These are phyloP conservation scores for Hypoxylon trugodes DNA, from an alignment of 495 filamentous ascomycete species.

Conservation along the genomic window DNA sequence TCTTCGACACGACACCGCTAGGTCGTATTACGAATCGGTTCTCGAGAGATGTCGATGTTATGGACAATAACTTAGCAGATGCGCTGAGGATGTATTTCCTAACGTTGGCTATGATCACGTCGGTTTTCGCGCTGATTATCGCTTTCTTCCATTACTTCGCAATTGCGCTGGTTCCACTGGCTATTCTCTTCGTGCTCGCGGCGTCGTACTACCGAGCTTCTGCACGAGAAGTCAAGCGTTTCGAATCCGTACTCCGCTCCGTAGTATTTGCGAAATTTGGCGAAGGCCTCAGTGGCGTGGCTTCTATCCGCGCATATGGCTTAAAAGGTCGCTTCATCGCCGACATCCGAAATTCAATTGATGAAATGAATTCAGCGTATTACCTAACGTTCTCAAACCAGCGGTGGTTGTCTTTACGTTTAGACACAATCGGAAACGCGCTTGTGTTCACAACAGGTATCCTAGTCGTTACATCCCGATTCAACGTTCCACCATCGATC, in stretches of 20 bases:
- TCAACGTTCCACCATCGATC: constrained; percentile 83
- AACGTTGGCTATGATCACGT: constrained; percentile 78
- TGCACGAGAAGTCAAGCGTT: constrained; percentile 91
- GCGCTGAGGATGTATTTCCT: constrained; percentile 93
- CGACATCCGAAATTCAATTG: constrained; percentile 75
- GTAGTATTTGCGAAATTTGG: constrained; percentile 89
- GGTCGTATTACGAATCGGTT: constrained; percentile 98
- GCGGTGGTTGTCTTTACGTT: constrained; percentile 84
- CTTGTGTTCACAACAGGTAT: constrained; percentile 89
- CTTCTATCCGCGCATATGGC: constrained; percentile 89
- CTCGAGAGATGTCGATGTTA: constrained; percentile 91
- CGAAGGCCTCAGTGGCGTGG: constrained; percentile 83
- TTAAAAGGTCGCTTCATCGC: constrained; percentile 74
- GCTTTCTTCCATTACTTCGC: constrained; percentile 94
- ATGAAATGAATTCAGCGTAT: constrained; percentile 92
- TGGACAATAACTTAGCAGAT: constrained; percentile 93
- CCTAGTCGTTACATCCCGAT: constrained; percentile 92
- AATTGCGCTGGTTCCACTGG: constrained; percentile 84
- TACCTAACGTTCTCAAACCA: constrained; percentile 95
- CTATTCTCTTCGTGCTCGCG: constrained; percentile 81
- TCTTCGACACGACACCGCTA: constrained; percentile 96
- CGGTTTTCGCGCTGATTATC: constrained; percentile 88
- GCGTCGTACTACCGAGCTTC: constrained; percentile 90
- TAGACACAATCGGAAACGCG: constrained; percentile 82
- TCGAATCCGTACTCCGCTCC: constrained; percentile 88